These are phyloP conservation scores for Adenanthera pavonina DNA, from an alignment of 306 rosid genomes.

Conservation along the genomic window DNA sequence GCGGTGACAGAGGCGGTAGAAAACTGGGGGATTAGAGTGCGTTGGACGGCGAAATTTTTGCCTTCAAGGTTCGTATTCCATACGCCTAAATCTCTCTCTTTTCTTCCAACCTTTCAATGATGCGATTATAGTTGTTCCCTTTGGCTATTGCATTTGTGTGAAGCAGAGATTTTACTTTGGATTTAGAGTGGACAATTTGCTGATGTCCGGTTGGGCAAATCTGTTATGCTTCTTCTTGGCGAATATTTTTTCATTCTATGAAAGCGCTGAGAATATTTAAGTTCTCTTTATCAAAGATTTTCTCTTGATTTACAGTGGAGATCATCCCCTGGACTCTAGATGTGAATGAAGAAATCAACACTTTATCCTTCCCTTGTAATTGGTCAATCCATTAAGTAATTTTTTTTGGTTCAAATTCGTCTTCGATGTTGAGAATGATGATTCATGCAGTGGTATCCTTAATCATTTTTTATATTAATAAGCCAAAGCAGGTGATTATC, in stretches of 20 bases:
- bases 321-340: neutral
- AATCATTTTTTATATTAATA: neutral
- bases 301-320: neutral
- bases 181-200: neutral
- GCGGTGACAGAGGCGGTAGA: too few species aligned
- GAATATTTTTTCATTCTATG: neutral
- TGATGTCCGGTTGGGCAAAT: neutral
- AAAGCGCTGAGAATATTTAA: neutral
- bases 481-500: neutral
- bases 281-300: neutral
- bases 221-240: neutral
- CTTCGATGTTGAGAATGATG: neutral
- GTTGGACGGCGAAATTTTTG: neutral
- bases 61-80: neutral
- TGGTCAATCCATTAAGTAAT: neutral
- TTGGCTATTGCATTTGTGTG: neutral
- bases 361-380: neutral
- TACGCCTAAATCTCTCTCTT: neutral
- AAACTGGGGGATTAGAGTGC: too few species aligned
- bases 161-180: neutral
- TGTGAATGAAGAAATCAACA: neutral
- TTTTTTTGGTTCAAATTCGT: neutral
- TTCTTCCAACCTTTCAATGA: neutral
- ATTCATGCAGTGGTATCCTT: neutral
- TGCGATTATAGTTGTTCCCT: neutral